These are phyloP conservation scores for Coemansia sp. DNA, from an alignment of 192 early-diverging fungal species.

Conservation along the genomic window DNA sequence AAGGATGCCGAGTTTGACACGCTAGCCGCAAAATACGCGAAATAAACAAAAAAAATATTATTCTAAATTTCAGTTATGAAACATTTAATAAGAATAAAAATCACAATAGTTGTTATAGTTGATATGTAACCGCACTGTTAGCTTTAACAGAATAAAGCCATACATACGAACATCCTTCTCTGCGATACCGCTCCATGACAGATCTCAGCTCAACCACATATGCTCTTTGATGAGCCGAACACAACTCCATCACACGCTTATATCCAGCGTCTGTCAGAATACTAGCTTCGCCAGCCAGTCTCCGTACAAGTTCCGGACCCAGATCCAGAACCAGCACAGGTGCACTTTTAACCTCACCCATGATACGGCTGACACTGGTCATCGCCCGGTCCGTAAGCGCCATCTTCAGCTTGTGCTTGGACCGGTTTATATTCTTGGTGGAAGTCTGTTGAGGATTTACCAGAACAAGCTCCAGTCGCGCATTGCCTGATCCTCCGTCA, in stretches of 20 bases:
- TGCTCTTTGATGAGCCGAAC: constrained; percentile 57
- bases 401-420: constrained; percentile 37
- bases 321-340: constrained; percentile 69
- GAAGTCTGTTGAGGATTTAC: constrained; percentile 40
- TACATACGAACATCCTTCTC: constrained; percentile 55
- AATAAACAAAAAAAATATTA: neutral
- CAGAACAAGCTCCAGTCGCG: constrained; percentile 28
- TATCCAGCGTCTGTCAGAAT: constrained; percentile 66
- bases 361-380: constrained; percentile 57
- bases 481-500: neutral
- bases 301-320: constrained; percentile 58
- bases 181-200: constrained; percentile 29
- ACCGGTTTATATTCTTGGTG: constrained; percentile 34
- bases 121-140: constrained; percentile 63
- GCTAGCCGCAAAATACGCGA: constrained; percentile 12
- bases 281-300: constrained; percentile 58
- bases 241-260: constrained; percentile 58
- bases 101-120: constrained; percentile 23
- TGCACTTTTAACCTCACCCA: constrained; percentile 56
- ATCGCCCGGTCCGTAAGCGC: constrained; percentile 54
- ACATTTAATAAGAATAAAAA: neutral
- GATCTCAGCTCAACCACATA: constrained; percentile 58
- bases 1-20: constrained; percentile 83
- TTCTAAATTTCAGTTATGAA: neutral
- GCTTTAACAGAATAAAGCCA: constrained; percentile 75